Evolutionary conservation across 257 asterid genomes (phyloP).

Genomic region (Solanum lycopersicoides): DNA sequence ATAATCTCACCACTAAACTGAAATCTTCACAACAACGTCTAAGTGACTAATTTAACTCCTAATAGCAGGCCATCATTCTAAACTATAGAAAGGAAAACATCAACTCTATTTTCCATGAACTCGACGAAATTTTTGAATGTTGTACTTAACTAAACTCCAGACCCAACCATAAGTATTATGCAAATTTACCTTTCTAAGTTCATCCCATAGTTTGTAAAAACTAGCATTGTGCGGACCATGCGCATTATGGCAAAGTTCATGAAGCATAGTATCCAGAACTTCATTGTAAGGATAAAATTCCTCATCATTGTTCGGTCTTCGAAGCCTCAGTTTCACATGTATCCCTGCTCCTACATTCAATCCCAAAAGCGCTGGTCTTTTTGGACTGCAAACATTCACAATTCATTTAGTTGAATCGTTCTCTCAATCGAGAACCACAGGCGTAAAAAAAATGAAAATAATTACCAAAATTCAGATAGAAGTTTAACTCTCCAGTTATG

Average conservation of each 20-base stretch:
- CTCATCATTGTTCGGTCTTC: slow-evolving; percentile 60
- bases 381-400: slow-evolving; percentile 44
- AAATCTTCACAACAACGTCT: background rate
- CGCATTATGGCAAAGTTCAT: slow-evolving; percentile 83
- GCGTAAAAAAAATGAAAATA: background rate
- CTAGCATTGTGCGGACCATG: slow-evolving; percentile 84
- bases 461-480: slow-evolving; percentile 77
- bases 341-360: slow-evolving; percentile 75
- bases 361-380: slow-evolving; percentile 47
- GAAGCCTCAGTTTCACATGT: slow-evolving; percentile 74
- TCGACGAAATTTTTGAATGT: background rate
- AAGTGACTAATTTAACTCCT: background rate
- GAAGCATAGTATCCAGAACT: slow-evolving; percentile 93
- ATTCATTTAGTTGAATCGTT: background rate
- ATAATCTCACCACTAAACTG: background rate
- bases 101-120: background rate
- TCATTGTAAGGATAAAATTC: slow-evolving; percentile 60
- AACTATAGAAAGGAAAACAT: background rate
- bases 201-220: slow-evolving; percentile 96
- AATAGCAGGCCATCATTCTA: background rate
- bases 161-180: background rate
- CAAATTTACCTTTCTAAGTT: slow-evolving; percentile 54
- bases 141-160: background rate
- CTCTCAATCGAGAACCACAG: background rate
- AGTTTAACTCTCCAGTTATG: slow-evolving; percentile 87